Conservation (phyloP, 306 rosid genomes). For the Carpinus fangiana region DNA sequence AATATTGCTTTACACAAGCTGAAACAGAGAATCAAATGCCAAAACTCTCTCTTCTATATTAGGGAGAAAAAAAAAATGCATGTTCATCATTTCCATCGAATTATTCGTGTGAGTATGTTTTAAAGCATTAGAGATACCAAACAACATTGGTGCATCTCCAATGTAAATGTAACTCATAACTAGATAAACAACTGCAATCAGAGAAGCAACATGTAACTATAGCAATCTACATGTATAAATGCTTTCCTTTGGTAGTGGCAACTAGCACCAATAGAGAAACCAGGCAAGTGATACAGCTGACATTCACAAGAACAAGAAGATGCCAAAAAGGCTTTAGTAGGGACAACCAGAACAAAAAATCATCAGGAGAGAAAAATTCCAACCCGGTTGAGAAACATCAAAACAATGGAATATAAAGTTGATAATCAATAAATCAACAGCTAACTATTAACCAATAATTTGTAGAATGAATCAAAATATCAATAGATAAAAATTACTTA, state of each 20-base stretch:
- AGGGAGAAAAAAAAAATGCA: neutral
- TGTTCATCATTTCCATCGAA: neutral
- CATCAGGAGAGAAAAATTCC: conserved; percentile 7
- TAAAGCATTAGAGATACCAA: neutral
- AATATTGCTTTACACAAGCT: neutral
- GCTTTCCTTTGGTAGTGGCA: neutral
- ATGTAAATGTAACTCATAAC: neutral
- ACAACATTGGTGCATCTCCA: neutral
- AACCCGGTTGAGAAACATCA: neutral
- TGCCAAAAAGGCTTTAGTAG: conserved; percentile 1
- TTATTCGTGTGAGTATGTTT: neutral
- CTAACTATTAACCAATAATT: neutral
- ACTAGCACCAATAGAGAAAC: conserved; percentile 1
- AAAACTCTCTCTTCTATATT: neutral
- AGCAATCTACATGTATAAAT: neutral
- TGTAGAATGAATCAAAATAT: conserved; percentile 9
- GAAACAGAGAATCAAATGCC: neutral
- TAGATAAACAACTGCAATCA: neutral
- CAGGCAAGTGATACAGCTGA: neutral
- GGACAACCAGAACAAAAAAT: conserved; percentile 11
- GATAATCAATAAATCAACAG: neutral
- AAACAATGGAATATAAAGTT: neutral
- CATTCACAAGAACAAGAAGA: neutral
- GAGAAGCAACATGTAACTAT: neutral
- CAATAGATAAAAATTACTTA: conserved; percentile 15